Conservation (phyloP, 2,329 filamentous ascomycete genomes). For the Colletotrichum godetiae region DNA sequence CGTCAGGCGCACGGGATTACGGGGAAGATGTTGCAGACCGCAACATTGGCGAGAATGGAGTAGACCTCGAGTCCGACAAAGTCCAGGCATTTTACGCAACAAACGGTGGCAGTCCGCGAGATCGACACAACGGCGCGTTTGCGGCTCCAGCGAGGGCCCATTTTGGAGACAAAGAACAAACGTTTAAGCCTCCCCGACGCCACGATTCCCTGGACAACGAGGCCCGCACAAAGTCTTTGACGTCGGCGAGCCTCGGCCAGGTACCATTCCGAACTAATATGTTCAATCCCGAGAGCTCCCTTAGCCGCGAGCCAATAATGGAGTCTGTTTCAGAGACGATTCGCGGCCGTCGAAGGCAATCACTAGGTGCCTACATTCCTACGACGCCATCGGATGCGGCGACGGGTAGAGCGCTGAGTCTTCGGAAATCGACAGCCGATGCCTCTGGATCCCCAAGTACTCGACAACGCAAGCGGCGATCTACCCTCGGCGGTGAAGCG, state of each 20-base stretch:
- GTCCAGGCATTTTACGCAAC: constrained; percentile 50
- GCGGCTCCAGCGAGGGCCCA: constrained; percentile 25
- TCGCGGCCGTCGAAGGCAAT: constrained; percentile 27
- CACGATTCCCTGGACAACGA: constrained; percentile 8
- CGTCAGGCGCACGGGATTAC: constrained; percentile 64
- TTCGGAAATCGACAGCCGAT: background rate
- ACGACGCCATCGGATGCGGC: constrained; percentile 2
- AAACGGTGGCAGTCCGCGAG: constrained; percentile 16
- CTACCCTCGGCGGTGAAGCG: constrained; percentile 6
- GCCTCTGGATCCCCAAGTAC: background rate
- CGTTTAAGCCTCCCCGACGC: constrained; percentile 14
- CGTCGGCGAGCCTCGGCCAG: constrained; percentile 31
- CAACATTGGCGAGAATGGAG: constrained; percentile 58
- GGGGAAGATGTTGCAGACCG: constrained; percentile 75
- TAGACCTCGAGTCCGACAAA: constrained; percentile 46
- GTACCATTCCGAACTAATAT: constrained; percentile 32
- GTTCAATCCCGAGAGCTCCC: constrained; percentile 19
- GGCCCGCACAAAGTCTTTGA: constrained; percentile 36
- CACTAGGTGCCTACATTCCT: constrained; percentile 33
- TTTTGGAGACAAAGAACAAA: constrained; percentile 34
- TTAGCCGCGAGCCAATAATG: constrained; percentile 20
- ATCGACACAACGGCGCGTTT: constrained; percentile 34
- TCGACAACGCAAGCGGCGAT: constrained; percentile 9
- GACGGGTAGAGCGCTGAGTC: background rate
- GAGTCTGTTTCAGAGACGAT: constrained; percentile 16